Base-by-base conservation (phyloP, 371 early-diverging fungal genomes). In the Mucor lusitanicus region DNA sequence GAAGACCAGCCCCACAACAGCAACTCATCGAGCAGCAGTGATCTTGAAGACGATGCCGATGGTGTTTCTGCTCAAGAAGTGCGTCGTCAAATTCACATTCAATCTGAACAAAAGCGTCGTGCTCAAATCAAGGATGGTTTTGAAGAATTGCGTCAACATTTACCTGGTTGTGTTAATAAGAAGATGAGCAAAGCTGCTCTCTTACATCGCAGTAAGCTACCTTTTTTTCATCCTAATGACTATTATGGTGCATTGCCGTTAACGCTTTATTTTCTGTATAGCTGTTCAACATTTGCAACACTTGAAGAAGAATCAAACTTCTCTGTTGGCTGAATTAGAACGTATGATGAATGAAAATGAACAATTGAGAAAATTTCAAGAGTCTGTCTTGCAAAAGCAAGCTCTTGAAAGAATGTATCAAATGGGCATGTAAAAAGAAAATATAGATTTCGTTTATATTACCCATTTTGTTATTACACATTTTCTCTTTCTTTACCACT, bases 71-170 rank as follows among this genome's bases (percentile, higher is more conserved):
- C 83, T n/a, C 76, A 81, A 37, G 87, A 87, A 67, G 61, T 85
- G 21, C 82, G 87, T 62, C 76, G 85, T 40, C 87, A 83, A 59
- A 80, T 87, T 54, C 87, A 87, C 67, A 87, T 87, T 63, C 87
- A 87, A 67, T 84, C 84, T 44, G 87, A 87, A 65, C 87, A 87
- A 59, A 87, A 84, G 71, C 78, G 87, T 56, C 83, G 87, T 39
- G 87, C 87, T 35, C 85, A 86, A 68, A 86, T 86, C 61, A 83
- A 83, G 60, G 86, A 86, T 75, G 86, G 86, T 0, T 86, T 86
- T 68, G 84, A 86, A 39, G 82, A 84, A 61, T 74, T 85, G 56
- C 81, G 85, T 44, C 77, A 81, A 60, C 84, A 86, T 44, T 71
- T 86, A 40, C 87, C 87, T 46, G 81, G 81, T 56, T 82, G 83